phyloP scores from a whole-genome alignment of 2,329 filamentous ascomycete genomes.

The Blastomyces percursus region DNA sequence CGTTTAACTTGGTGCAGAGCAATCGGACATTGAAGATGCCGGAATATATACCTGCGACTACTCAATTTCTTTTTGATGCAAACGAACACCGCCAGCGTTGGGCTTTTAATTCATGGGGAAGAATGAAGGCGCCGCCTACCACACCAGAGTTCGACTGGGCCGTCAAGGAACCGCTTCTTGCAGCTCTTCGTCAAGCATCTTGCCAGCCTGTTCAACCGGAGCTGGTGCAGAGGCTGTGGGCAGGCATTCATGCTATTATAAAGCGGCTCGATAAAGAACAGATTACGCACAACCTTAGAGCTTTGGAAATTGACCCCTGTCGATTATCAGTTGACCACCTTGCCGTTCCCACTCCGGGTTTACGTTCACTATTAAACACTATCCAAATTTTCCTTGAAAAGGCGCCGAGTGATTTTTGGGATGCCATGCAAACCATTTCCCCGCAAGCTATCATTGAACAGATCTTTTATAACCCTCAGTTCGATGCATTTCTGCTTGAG shows the following conservation, averaged over 20 bases:
- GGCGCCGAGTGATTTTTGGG: slow-evolving; percentile 74
- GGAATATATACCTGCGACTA: slow-evolving; percentile 68
- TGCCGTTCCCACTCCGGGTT: slow-evolving; percentile 48
- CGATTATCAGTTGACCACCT: slow-evolving; percentile 55
- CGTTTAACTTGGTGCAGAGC: slow-evolving; percentile 69
- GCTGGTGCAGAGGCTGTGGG: slow-evolving; percentile 66
- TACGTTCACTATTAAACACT: slow-evolving; percentile 59
- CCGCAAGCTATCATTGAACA: slow-evolving; percentile 74
- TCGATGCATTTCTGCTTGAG: slow-evolving; percentile 44
- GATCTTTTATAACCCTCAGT: slow-evolving; percentile 63
- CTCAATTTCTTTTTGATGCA: slow-evolving; percentile 69
- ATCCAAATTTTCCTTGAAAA: slow-evolving; percentile 62
- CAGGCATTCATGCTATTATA: slow-evolving; percentile 63
- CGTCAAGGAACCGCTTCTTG: slow-evolving; percentile 60
- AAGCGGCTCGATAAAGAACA: slow-evolving; percentile 59
- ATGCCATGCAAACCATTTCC: slow-evolving; percentile 69
- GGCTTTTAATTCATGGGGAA: slow-evolving; percentile 58
- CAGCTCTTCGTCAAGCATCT: slow-evolving; percentile 54
- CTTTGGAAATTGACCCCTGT: slow-evolving; percentile 61
- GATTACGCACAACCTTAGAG: slow-evolving; percentile 66
- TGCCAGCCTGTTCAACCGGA: slow-evolving; percentile 41
- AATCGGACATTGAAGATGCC: slow-evolving; percentile 69
- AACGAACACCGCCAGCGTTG: slow-evolving; percentile 55
- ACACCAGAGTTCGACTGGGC: slow-evolving; percentile 77
- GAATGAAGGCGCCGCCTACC: slow-evolving; percentile 53